Evolutionary conservation across 805 yeast species (phyloP), one percentile per base, ranked within the genome.

Genomic region (Kluyveromyces dobzhanskii): DNA sequence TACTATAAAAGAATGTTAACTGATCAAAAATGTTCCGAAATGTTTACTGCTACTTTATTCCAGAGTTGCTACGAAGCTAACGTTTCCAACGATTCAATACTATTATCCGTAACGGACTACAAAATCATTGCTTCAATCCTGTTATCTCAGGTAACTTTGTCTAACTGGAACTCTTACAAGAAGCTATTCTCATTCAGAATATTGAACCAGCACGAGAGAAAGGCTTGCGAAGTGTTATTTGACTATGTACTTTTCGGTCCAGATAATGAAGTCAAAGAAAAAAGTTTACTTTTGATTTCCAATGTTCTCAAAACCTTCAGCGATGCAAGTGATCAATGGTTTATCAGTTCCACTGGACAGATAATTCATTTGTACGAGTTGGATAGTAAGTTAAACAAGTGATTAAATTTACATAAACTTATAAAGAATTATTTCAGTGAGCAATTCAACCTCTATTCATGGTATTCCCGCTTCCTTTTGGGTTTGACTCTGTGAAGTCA

Each of bases 401-500:
- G 14, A 10, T 12, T n/a, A 12, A 27, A 13, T 6, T n/a, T 21
- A 21, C 8, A 21, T 21, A 21, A 21, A 21, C 24, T 6, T 21
- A 21, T 39, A 61, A 14, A 47, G 50, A 44, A 51, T 51, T 21
- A 50, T 53, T 29, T 49, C 53, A 25, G 47, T 48, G 21, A 48
- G 49, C 9, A 21, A n/a, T 38, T 31, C 25, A 50, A 28, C 90
- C 90, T 40, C 75, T 62, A 49, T 80, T 76, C 57, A 72, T 76
- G 34, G 88, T 86, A 56, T 90, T 90, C 9, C 98, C 98, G 41
- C 88, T 78, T 6, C 98, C 98, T 51, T 75, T 78, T 0, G 87
- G 82, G 56, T 86, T 78, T 3, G 76, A 75, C 45, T 92, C 98
- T 33, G 78, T 78, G 69, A 90, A 92, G 44, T 84, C 94, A 61